These are phyloP conservation scores for Grosmannia huntii DNA, from an alignment of 2,329 filamentous ascomycete genomes.

Conservation along the genomic window DNA sequence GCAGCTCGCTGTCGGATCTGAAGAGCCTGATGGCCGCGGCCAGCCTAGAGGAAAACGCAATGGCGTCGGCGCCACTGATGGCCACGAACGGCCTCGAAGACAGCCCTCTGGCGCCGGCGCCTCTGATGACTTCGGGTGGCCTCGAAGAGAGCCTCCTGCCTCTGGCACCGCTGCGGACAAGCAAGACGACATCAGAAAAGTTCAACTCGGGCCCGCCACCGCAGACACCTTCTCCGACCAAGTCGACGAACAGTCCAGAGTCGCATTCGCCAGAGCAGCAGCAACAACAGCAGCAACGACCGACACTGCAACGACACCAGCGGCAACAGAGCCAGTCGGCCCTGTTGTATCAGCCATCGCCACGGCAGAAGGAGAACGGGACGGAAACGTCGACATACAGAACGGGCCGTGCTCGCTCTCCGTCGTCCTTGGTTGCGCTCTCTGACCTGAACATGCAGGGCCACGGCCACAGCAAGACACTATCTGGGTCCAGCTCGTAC, in stretches of 20 bases:
- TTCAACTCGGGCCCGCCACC: conserved; percentile 36
- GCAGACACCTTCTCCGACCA: conserved; percentile 30
- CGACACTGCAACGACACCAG: not conserved
- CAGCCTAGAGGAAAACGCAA: conserved; percentile 28
- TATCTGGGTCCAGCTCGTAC: conserved; percentile 32
- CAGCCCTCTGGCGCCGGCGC: conserved; percentile 15
- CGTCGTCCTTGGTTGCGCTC: not conserved
- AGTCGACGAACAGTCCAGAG: conserved; percentile 38
- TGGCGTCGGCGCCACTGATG: conserved; percentile 33
- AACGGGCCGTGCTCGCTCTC: not conserved
- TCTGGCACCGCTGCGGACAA: conserved; percentile 36
- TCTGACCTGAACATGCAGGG: not conserved
- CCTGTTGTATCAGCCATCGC: conserved; percentile 9
- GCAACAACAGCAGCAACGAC: not conserved
- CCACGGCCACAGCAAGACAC: conserved; percentile 30
- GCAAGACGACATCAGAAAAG: conserved; percentile 42
- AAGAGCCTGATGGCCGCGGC: conserved; percentile 49
- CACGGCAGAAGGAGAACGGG: conserved; percentile 38
- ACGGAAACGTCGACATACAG: conserved; percentile 4
- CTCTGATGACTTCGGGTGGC: conserved; percentile 27
- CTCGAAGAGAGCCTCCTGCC: conserved; percentile 7
- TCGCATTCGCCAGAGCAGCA: conserved; percentile 15
- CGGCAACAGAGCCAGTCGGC: not conserved
- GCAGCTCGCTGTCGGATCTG: conserved; percentile 85
- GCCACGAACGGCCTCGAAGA: conserved; percentile 16